Evolutionary conservation across 2,329 filamentous ascomycete species (phyloP), one percentile per base, ranked within the genome.

Genomic region (Tolypocladium amazonense): DNA sequence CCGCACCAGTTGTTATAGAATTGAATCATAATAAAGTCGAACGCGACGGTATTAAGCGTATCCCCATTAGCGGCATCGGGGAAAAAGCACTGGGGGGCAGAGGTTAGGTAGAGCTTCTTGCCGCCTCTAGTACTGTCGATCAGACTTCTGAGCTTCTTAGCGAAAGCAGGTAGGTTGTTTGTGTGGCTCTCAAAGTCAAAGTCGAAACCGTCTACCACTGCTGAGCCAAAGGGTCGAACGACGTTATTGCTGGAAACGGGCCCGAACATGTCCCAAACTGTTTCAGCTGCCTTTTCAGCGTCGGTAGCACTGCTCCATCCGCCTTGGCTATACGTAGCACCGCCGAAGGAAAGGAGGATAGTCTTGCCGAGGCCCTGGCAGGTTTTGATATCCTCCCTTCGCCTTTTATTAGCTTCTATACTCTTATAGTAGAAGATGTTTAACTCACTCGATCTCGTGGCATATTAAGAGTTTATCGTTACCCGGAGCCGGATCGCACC

Each of bases 1-100:
- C 85, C 84, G 69, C 87, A 89, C 69, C 75, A 83, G 76, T 88
- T 88, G 77, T 88, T 87, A 72, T 88, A 88, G 72, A 88, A 88
- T 71, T 88, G 85, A 37, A 87, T 78, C 70, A 81, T 82, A 62
- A 88, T 71, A 35, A 82, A 84, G 68, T 88, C 85, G 61, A 88
- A 81, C 18, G 71, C 66, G 9, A 87, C 81, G 1, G 74, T 79
- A 61, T 79, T 72, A 39, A 88, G 77, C 70, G 85, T 82, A 11
- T 79, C 75, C 60, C 81, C 77, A 65, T 84, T 79, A 33, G 85
- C 80, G 0, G 75, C 73, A 65, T 89, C 87, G 1, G 88, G 86
- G 68, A 82, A 88, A 0, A 80, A 78, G 66, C 86, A 91, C 72
- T 89, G 88, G 1, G 87, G 88, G 18, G 86, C 86, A 0, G 84